Conservation (phyloP, 208 protist genomes). For the Leishmania major region DNA sequence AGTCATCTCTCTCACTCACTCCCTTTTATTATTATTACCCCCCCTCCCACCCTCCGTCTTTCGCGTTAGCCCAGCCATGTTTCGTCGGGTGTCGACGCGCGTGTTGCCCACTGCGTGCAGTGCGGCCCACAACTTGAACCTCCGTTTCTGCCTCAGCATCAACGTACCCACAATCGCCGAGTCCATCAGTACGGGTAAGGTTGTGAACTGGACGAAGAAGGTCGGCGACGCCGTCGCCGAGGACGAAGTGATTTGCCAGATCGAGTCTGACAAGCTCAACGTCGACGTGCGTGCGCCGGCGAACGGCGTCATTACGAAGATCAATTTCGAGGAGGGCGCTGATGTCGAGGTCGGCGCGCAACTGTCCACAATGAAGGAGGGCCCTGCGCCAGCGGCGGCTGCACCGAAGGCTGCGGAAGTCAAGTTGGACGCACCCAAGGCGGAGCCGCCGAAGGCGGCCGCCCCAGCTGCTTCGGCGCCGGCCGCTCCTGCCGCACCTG, state of each 20-base stretch:
- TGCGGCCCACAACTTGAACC: slow-evolving; percentile 40
- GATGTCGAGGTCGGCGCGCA: slow-evolving; percentile 92
- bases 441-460: slow-evolving; percentile 15
- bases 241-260: slow-evolving; percentile 97
- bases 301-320: slow-evolving; percentile 92
- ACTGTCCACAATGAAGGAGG: slow-evolving; percentile 91
- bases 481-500: slow-evolving; percentile 33
- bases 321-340: slow-evolving; percentile 86
- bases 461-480: slow-evolving; percentile 25
- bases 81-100: slow-evolving; percentile 59
- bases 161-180: slow-evolving; percentile 97
- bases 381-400: slow-evolving; percentile 31
- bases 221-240: slow-evolving; percentile 95
- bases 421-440: slow-evolving; percentile 34
- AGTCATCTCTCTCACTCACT: slow-evolving; percentile 13
- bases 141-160: slow-evolving; percentile 91
- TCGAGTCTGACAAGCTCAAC: slow-evolving; percentile 99
- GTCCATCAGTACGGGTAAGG: slow-evolving; percentile 97
- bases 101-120: slow-evolving; percentile 32
- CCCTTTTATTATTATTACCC: slow-evolving; percentile 19
- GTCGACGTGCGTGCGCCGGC: slow-evolving; percentile 95
- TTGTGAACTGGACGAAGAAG: slow-evolving; percentile 95
- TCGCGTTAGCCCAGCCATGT: slow-evolving; percentile 39
- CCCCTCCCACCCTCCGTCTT: neutral
- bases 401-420: slow-evolving; percentile 14